Conservation (phyloP, 495 filamentous ascomycete species). For the Talaromyces stipitatus region DNA sequence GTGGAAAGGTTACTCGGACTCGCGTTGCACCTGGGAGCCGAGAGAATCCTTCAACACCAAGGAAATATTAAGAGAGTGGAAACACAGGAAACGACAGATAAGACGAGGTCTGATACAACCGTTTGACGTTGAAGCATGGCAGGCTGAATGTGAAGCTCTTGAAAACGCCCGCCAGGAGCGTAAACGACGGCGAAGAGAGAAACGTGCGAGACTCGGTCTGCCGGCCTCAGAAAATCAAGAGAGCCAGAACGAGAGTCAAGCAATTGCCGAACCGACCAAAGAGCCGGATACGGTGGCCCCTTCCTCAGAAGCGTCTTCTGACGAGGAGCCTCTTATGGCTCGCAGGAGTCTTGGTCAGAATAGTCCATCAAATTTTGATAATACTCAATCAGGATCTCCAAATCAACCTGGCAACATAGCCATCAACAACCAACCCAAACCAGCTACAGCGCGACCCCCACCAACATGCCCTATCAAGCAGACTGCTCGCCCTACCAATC, state of each 20-base stretch:
- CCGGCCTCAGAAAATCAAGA: constrained; percentile 4
- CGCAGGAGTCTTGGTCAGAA: neutral
- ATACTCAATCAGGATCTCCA: neutral
- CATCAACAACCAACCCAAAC: neutral
- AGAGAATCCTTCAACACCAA: constrained; percentile 40
- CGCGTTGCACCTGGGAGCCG: constrained; percentile 60
- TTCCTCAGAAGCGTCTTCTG: neutral
- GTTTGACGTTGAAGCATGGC: constrained; percentile 44
- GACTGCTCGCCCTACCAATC: neutral
- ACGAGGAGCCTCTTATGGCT: neutral
- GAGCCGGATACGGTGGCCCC: neutral
- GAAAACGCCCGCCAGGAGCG: constrained; percentile 27
- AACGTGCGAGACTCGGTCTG: constrained; percentile 28
- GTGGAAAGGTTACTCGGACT: constrained; percentile 56
- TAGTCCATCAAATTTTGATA: neutral
- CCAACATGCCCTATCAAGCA: neutral
- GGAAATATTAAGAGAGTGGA: constrained; percentile 45
- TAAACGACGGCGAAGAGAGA: constrained; percentile 40
- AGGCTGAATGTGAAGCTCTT: constrained; percentile 20
- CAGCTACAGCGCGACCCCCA: neutral
- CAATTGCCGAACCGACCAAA: constrained; percentile 1
- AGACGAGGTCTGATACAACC: constrained; percentile 23
- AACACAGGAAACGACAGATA: constrained; percentile 38
- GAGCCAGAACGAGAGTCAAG: neutral
- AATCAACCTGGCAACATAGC: neutral